Percentiles rank a stretch among this genome's conserved stretches.
These are phyloP conservation scores for Musa balbisiana DNA, from an alignment of 202 grass and related monocot species.

Conservation along the genomic window DNA sequence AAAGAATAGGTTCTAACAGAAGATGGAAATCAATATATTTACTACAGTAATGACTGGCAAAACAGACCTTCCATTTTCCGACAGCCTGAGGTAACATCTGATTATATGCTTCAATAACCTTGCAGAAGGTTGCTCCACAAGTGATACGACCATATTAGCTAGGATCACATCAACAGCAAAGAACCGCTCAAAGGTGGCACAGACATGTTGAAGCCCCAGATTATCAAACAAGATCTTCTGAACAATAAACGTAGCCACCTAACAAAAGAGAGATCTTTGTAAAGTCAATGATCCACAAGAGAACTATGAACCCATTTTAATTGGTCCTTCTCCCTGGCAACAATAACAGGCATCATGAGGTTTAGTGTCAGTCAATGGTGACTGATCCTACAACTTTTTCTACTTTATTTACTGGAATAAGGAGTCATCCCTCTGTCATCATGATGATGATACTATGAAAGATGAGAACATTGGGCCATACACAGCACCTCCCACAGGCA, in stretches of 20 bases:
- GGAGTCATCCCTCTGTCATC: no score
- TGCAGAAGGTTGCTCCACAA: slow-evolving; percentile 55
- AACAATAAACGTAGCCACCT: slow-evolving; percentile 93
- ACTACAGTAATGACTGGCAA: not conserved
- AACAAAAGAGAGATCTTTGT: not conserved
- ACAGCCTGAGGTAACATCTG: slow-evolving; percentile 84
- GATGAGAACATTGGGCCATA: not conserved
- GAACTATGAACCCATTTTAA: no score
- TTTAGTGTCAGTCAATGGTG: no score
- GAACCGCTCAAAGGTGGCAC: slow-evolving; percentile 52
- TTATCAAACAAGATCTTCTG: slow-evolving; percentile 87
- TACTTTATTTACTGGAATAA: no score
- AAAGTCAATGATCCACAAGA: not conserved
- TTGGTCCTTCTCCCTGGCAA: no score
- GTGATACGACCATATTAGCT: slow-evolving; percentile 62
- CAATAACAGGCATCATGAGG: no score
- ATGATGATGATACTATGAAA: not conserved
- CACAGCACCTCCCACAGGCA: not conserved
- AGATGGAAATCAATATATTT: no score
- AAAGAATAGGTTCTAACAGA: not conserved
- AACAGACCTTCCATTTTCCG: slow-evolving; percentile 55
- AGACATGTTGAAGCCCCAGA: slow-evolving; percentile 59
- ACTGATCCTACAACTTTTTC: no score
- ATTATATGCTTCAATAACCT: slow-evolving; percentile 80
- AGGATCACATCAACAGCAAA: slow-evolving; percentile 56